Evolutionary conservation across 169 alveolate species (phyloP).

Genomic region (Neospora caninum): DNA sequence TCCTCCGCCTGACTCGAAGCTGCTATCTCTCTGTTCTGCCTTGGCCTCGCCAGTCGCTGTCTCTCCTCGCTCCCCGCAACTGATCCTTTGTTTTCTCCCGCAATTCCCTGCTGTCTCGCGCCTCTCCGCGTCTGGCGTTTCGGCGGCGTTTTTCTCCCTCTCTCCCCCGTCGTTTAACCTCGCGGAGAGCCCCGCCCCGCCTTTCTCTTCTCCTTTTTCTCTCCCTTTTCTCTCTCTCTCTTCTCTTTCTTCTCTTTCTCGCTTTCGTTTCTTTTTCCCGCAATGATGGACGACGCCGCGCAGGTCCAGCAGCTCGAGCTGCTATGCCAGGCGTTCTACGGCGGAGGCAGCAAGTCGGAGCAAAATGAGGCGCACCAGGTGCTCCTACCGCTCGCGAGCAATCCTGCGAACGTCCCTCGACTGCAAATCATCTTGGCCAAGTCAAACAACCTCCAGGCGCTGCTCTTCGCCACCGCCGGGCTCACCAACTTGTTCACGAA

Average conservation of each 20-base stretch:
- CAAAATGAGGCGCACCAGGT: slow-evolving; percentile 92
- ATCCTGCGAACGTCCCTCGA: slow-evolving; percentile 72
- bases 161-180: background rate
- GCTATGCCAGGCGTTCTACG: slow-evolving; percentile 73
- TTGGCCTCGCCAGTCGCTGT: too few relatives aligned
- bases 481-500: slow-evolving; percentile 77
- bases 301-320: slow-evolving; percentile 74
- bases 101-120: too few relatives aligned
- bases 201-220: background rate
- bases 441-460: slow-evolving; percentile 77
- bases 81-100: too few relatives aligned
- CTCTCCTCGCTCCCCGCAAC: too few relatives aligned
- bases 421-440: slow-evolving; percentile 78
- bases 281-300: slow-evolving; percentile 34
- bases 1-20: too few relatives aligned
- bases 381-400: slow-evolving; percentile 87
- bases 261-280: background rate
- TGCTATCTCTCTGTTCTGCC: too few relatives aligned
- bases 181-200: background rate
- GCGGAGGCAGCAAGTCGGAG: slow-evolving; percentile 70
- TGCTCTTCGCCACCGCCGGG: slow-evolving; percentile 79
- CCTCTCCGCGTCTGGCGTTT: background rate
- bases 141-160: background rate
- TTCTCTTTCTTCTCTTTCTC: background rate
- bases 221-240: background rate